These are phyloP conservation scores for Noccaea caerulescens DNA, from an alignment of 345 rosid genomes.

Conservation along the genomic window DNA sequence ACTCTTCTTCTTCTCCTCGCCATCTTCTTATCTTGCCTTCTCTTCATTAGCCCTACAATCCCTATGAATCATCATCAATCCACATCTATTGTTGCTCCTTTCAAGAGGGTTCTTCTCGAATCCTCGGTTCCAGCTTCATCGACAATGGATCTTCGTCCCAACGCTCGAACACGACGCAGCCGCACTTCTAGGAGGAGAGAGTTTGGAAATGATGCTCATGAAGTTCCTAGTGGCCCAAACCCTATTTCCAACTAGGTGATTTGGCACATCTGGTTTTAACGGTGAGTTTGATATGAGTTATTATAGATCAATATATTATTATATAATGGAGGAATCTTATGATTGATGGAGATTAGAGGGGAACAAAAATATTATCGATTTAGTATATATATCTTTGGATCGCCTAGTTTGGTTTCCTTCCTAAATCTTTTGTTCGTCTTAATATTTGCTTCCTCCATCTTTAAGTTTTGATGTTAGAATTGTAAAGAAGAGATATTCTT, in stretches of 20 bases:
- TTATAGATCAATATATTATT: slow-evolving; percentile 33
- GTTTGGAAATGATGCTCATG: slow-evolving; percentile 66
- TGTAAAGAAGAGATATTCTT: slow-evolving; percentile 37
- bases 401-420: slow-evolving; percentile 17
- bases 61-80: slow-evolving; percentile 37
- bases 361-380: slow-evolving; percentile 33
- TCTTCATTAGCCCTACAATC: slow-evolving; percentile 49
- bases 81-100: slow-evolving; percentile 31
- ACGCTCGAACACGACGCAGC: slow-evolving; percentile 31
- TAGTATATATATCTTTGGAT: slow-evolving; percentile 42
- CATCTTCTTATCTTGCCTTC: slow-evolving; percentile 47
- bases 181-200: slow-evolving; percentile 44
- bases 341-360: slow-evolving; percentile 29
- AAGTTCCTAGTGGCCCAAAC: slow-evolving; percentile 94
- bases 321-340: slow-evolving; percentile 30
- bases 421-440: slow-evolving; percentile 30
- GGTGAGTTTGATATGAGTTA: slow-evolving; percentile 34
- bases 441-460: slow-evolving; percentile 8
- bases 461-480: slow-evolving; percentile 37
- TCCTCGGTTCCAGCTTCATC: slow-evolving; percentile 48
- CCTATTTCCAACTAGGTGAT: slow-evolving; percentile 82
- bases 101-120: slow-evolving; percentile 59
- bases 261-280: slow-evolving; percentile 17
- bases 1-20: slow-evolving; percentile 45
- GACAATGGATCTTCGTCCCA: slow-evolving; percentile 50